Evolutionary conservation across 2,329 filamentous ascomycete species (phyloP), one percentile per base, ranked within the genome.

Genomic region (Fusarium verticillioides): DNA sequence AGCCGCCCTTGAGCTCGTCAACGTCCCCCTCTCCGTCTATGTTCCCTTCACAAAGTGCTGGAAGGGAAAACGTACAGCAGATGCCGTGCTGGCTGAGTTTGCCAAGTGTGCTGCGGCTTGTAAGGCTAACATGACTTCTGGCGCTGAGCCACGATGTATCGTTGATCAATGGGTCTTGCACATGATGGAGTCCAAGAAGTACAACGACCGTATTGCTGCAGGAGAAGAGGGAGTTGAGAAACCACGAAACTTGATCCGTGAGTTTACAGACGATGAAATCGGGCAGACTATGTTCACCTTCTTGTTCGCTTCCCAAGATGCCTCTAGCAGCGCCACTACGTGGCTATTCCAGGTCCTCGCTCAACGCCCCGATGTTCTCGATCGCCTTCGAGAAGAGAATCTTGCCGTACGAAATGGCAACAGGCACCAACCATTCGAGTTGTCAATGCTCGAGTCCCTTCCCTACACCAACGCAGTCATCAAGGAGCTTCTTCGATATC

Each of bases 1-100:
- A 9, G 93, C 91, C 28, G 93, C 93, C 1, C 87, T 95, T 47
- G 93, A 95, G 81, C 87, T 95, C 28, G 93, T 95, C 84, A 95
- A 95, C 82, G 90, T 95, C 77, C 93, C 93, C 7, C 63, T 86
- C 1, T 85, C 84, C 1, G 89, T 95, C 78, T 93, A 94, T 75
- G 81, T 95, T 19, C 93, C 93, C 1, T 94, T 88, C 82, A 94
- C 92, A 61, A 94, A 93, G 84, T 88, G 88, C 7, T 95, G 93
- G 92, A 89, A 90, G 63, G 93, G 93, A 50, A 94, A 94, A 83
- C 92, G 93, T 77, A 89, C 88, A 9, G 90, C 93, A 36, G 91
- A 94, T 76, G 91, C 90, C 81, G 91, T 94, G 4, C 84, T 93
- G 28, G 86, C 85, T 19, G 92, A 93, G 76, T 95, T 95, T 76